Evolutionary conservation across 116 monocot species (phyloP), one percentile per base, ranked within the genome.

Genomic region (Phalaenopsis hybrid): DNA sequence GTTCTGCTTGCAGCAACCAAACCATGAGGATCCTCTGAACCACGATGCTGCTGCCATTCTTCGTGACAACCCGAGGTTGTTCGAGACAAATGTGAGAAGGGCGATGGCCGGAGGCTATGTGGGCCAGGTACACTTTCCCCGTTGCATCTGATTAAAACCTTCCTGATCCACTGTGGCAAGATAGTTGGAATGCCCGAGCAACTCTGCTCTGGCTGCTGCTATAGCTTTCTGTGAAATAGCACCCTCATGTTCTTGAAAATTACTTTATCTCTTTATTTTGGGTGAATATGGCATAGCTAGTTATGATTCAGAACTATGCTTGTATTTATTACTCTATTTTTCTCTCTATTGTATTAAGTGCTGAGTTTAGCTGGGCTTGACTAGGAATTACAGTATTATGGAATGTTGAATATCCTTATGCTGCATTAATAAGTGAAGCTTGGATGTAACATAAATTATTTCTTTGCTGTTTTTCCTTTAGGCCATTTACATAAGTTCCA

Each of bases 21-120:
- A 97, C 33, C 94, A 97, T 52, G 96, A 94, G 86, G 96, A 97
- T 76, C 96, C 94, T 6, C 83, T 97, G 77, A 94, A 97, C 84
- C 92, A 92, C 70, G 96, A 91, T 57, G 96, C 96, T 13, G 96
- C 96, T 50, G 85, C 86, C 12, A 90, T 94, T 78, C 84, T 94
- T 18, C 94, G 92, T 31, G 91, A 92, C 83, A 97, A 94, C 78
- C 94, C 96, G 8, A 89, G 81, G 85, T 78, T 91, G 79, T 97
- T 94, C 79, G 96, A 91, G 84, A 86, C 79, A n/a, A 94, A 97
- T 84, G 96, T 94, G 45, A 87, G 80, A 80, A 88, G 91, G 78
- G 96, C 96, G 13, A 97, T 97, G 90, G 79, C 82, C 13, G 96
- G 96, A 80, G 96, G 94, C 0, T 94, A 91, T 69, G 92, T 97